Evolutionary conservation across 108 stramenopile genomes (phyloP).

Genomic region (Bacterosira constricta): DNA sequence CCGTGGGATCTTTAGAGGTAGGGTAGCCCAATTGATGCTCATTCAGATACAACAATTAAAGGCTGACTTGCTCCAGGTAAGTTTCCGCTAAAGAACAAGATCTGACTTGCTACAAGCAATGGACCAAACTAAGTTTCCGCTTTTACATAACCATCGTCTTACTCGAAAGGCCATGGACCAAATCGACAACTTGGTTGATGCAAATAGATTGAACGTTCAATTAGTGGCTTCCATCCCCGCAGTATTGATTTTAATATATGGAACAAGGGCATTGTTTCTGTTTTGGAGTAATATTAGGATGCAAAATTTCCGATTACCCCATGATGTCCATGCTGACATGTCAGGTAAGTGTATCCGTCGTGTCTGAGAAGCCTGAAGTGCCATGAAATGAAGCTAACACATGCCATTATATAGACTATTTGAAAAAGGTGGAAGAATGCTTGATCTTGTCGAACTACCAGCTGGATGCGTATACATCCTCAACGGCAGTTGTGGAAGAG

Average conservation of each 20-base stretch:
- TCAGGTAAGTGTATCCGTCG: too few relatives aligned
- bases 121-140: too few relatives aligned
- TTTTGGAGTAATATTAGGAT: slow-evolving; percentile 67
- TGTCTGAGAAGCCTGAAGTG: too few relatives aligned
- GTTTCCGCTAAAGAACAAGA: neutral
- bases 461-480: slow-evolving; percentile 2
- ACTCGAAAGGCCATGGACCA: slow-evolving; percentile 58
- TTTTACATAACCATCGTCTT: too few relatives aligned
- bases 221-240: slow-evolving; percentile 78
- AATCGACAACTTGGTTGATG: slow-evolving; percentile 75
- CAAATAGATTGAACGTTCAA: slow-evolving; percentile 79
- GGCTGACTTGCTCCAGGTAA: slow-evolving; percentile 64
- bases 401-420: too few relatives aligned
- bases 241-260: slow-evolving; percentile 60
- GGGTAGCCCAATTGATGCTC: slow-evolving; percentile 68
- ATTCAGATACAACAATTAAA: slow-evolving; percentile 88
- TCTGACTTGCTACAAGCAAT: neutral
- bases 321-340: slow-evolving; percentile 78
- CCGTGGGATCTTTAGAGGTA: slow-evolving; percentile 59
- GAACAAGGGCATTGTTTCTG: slow-evolving; percentile 62
- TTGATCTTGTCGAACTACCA: slow-evolving; percentile 56
- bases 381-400: too few relatives aligned
- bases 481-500: neutral
- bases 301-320: slow-evolving; percentile 69
- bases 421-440: slow-evolving; percentile 65